Percentiles rank a stretch among this genome's conserved stretches.
Evolutionary conservation across 2,329 filamentous ascomycete species (phyloP).

Genomic region (Hortaea werneckii): DNA sequence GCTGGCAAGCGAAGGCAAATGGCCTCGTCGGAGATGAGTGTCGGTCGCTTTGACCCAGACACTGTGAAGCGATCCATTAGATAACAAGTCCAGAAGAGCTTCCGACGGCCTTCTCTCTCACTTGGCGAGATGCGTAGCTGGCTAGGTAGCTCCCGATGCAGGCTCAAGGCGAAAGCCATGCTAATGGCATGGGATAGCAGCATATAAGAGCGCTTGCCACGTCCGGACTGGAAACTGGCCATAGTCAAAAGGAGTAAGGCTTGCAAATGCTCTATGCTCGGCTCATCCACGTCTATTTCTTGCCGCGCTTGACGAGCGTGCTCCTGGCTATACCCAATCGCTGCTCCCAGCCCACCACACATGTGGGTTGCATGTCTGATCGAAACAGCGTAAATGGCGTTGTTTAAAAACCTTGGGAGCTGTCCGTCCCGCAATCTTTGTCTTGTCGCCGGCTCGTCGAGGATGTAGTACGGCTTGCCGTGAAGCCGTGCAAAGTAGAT

Average conservation of each 20-base stretch:
- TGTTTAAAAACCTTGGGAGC: slow-evolving; percentile 42
- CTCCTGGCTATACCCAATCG: slow-evolving; percentile 59
- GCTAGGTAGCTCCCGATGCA: slow-evolving; percentile 64
- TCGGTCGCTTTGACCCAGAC: slow-evolving; percentile 71
- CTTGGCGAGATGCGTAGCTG: slow-evolving; percentile 51
- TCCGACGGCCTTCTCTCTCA: slow-evolving; percentile 65
- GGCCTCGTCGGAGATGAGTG: slow-evolving; percentile 67
- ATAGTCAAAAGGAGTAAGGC: slow-evolving; percentile 64
- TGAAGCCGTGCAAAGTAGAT: slow-evolving; percentile 73
- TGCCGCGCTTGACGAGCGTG: slow-evolving; percentile 59
- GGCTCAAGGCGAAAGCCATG: slow-evolving; percentile 72
- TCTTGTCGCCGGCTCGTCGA: slow-evolving; percentile 66
- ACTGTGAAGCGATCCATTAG: slow-evolving; percentile 75
- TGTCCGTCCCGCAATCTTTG: slow-evolving; percentile 62
- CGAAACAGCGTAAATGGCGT: slow-evolving; percentile 43
- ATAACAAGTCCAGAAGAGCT: slow-evolving; percentile 86
- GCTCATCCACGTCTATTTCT: slow-evolving; percentile 69
- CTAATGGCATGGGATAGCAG: slow-evolving; percentile 67
- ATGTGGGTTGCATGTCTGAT: slow-evolving; percentile 58
- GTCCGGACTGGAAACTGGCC: slow-evolving; percentile 65
- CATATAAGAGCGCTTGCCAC: slow-evolving; percentile 82
- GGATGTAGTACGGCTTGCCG: slow-evolving; percentile 69
- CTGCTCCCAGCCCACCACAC: slow-evolving; percentile 54
- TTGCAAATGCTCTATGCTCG: slow-evolving; percentile 68
- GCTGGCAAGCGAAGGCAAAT: slow-evolving; percentile 67